phyloP scores from a whole-genome alignment of 2,329 filamentous ascomycete genomes.

The Xylaria sp. region DNA sequence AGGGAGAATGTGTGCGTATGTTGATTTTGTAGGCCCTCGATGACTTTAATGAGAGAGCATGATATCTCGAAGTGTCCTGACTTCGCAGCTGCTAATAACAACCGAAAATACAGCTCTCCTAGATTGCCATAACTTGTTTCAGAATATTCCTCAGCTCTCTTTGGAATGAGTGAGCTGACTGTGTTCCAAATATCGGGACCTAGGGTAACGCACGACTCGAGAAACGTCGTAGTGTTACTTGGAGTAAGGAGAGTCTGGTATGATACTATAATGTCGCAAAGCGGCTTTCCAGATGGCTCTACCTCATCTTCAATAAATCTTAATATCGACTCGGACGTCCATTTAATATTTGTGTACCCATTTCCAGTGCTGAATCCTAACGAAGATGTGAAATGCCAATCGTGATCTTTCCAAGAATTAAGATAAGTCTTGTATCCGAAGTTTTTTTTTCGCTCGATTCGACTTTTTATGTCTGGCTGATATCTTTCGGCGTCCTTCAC shows the following conservation, averaged over 20 bases:
- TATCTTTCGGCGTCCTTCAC: not conserved
- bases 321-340: not conserved
- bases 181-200: not conserved
- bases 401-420: not conserved
- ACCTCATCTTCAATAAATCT: not conserved
- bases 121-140: slow-evolving; percentile 3
- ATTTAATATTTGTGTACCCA: not conserved
- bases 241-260: slow-evolving; percentile 5
- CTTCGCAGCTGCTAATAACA: not conserved
- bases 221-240: not conserved
- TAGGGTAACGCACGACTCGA: not conserved
- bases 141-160: not conserved
- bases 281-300: not conserved
- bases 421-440: not conserved
- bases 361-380: not conserved
- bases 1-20: not conserved
- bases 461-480: not conserved
- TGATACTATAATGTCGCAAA: not conserved
- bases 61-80: not conserved
- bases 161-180: not conserved
- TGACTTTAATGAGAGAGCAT: not conserved
- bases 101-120: not conserved
- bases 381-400: not conserved
- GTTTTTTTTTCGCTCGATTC: not conserved
- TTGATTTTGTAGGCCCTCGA: not conserved